Evolutionary conservation across 495 filamentous ascomycete species (phyloP), one percentile per base, ranked within the genome.

Genomic region (Tuber calosporum): DNA sequence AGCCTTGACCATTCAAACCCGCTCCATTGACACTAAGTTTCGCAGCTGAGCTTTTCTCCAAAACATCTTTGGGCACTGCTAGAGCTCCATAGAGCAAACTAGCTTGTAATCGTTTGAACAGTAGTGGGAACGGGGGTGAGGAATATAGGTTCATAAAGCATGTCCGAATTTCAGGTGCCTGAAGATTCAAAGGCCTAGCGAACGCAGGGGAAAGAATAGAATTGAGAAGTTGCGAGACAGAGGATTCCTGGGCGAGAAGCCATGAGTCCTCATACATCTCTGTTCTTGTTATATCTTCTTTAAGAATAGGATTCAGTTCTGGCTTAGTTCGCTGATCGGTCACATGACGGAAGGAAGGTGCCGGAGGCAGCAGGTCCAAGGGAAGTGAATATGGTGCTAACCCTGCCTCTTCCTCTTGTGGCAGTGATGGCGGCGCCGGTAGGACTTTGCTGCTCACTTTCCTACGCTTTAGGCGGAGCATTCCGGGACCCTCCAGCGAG

Each of bases 201-300:
- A 80, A 74, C 0, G 83, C 72, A 34, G 80, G 74, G 6, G 86
- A 81, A 68, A 90, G 86, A 37, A 90, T 78, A 1, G 82, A 81
- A 81, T 91, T 91, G 69, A 88, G 79, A 20, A 90, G 80, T 74
- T 90, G 88, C 6, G 87, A 86, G 40, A 91, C 85, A 19, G 87
- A 85, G 40, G 86, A 83, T 74, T 91, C 89, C 75, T 90, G 88
- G 72, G 90, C 85, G 20, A 82, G 83, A 42, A 91, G 87, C 89
- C 89, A 91, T 68, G 87, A 82, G 34, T 90, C 89, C 75, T 90
- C 88, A 76, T 90, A 91, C 78, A 91, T 83, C 71, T 87, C 84
- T 34, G 88, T 83, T 41, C 86, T 84, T 0, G 82, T 76, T 38
- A 90, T 84, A 73, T 89, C 83, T 72, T 91, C 87, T 0, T 80